Conservation (phyloP, 345 rosid species). For the Linum tenue region DNA sequence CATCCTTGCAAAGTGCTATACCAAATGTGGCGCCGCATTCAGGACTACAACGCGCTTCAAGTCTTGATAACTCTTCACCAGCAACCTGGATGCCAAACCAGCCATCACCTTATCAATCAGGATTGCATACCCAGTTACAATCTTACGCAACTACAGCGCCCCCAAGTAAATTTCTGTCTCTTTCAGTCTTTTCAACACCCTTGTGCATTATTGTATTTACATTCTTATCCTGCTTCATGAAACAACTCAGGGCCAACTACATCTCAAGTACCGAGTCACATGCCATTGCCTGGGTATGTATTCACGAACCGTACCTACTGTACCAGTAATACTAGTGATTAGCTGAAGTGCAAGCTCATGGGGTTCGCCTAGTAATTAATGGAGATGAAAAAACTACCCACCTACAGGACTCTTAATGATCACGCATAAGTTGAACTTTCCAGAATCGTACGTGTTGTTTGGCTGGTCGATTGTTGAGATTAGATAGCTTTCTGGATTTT, state of each 20-base stretch:
- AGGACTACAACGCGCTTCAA: slow-evolving; percentile 31
- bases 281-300: slow-evolving; percentile 48
- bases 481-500: no score
- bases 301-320: not conserved
- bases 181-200: not conserved
- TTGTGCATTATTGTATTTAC: slow-evolving; percentile 1
- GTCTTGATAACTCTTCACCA: slow-evolving; percentile 34
- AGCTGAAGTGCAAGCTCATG: not conserved
- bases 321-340: not conserved
- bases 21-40: slow-evolving; percentile 44
- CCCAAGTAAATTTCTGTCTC: slow-evolving; percentile 37
- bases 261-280: slow-evolving; percentile 40
- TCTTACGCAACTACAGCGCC: slow-evolving; percentile 34
- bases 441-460: no score
- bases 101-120: slow-evolving; percentile 33
- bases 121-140: slow-evolving; percentile 35
- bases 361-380: no score
- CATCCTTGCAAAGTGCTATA: slow-evolving; percentile 53
- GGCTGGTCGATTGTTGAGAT: no score
- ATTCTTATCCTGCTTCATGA: slow-evolving; percentile 12
- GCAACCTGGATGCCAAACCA: slow-evolving; percentile 40
- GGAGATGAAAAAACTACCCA: no score
- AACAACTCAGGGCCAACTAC: slow-evolving; percentile 46
- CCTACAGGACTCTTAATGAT: no score
- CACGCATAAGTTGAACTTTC: no score